Conservation (phyloP, 2,329 filamentous ascomycete species). For the Apiospora koreana region DNA sequence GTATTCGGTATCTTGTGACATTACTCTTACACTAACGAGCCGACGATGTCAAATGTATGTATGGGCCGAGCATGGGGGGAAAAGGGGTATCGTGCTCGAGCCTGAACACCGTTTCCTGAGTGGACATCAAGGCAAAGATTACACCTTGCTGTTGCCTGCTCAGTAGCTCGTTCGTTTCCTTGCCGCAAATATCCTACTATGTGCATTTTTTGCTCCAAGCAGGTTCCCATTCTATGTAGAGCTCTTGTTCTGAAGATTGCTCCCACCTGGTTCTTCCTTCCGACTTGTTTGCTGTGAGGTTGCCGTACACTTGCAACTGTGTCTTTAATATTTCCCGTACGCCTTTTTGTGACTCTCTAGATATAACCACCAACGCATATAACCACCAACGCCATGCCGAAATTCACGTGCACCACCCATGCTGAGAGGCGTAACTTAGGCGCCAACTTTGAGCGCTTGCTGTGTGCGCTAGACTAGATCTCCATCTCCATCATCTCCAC, state of each 20-base stretch:
- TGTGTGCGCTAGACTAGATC: background rate
- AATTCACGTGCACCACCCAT: background rate
- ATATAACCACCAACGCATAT: too few relatives aligned
- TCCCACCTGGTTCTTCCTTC: background rate
- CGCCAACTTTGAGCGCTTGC: background rate
- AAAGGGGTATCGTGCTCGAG: slow-evolving; percentile 2
- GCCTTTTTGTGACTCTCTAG: background rate
- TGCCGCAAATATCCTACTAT: background rate
- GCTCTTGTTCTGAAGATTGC: background rate
- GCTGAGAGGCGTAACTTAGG: background rate
- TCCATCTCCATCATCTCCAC: slow-evolving; percentile 41
- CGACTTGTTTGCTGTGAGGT: background rate
- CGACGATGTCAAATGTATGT: background rate
- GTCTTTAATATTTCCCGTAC: background rate
- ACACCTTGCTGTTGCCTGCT: background rate
- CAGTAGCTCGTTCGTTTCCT: background rate
- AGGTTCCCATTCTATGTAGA: background rate
- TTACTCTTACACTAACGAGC: background rate
- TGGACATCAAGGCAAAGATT: background rate
- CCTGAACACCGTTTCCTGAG: background rate
- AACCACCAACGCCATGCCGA: slow-evolving; percentile 9
- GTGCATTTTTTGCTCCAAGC: background rate
- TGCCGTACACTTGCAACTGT: background rate
- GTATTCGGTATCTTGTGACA: background rate
- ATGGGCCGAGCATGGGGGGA: background rate